Conservation (phyloP, 257 asterid genomes). For the Nicotiana noctiflora region DNA sequence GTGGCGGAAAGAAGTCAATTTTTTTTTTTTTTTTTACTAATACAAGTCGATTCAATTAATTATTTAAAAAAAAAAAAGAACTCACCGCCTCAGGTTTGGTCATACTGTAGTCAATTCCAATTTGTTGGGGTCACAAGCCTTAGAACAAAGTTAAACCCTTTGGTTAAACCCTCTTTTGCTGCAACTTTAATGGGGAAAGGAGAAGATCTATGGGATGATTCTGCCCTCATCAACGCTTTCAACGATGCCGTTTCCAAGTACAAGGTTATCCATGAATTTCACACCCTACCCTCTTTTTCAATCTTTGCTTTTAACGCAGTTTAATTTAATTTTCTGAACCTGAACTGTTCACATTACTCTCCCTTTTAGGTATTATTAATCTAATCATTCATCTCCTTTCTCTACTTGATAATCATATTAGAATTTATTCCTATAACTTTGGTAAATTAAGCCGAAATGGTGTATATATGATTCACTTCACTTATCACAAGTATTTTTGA, state of each 20-base stretch:
- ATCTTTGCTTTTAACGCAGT: not conserved
- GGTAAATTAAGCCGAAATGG: not conserved
- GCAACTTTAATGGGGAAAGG: slow-evolving; percentile 32
- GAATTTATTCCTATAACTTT: not conserved
- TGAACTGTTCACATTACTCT: not conserved
- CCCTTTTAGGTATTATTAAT: not conserved
- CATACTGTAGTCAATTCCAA: too few relatives aligned
- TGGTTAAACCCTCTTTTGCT: not conserved
- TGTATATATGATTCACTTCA: not conserved
- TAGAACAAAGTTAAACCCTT: not conserved
- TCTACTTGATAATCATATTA: not conserved
- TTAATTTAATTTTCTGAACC: too few relatives aligned
- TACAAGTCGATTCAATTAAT: too few relatives aligned
- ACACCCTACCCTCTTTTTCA: not conserved
- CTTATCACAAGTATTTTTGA: not conserved
- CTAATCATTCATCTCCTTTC: not conserved
- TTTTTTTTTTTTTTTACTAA: too few relatives aligned
- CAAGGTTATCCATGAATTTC: slow-evolving; percentile 33
- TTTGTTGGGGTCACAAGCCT: too few relatives aligned
- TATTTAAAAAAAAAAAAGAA: too few relatives aligned
- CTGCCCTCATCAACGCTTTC: slow-evolving; percentile 63
- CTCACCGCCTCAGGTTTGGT: too few relatives aligned
- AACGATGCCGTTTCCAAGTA: slow-evolving; percentile 48
- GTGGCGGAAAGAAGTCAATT: too few relatives aligned
- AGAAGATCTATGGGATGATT: slow-evolving; percentile 73